Conservation (phyloP, 192 early-diverging fungal species). For the Podila epigama region DNA sequence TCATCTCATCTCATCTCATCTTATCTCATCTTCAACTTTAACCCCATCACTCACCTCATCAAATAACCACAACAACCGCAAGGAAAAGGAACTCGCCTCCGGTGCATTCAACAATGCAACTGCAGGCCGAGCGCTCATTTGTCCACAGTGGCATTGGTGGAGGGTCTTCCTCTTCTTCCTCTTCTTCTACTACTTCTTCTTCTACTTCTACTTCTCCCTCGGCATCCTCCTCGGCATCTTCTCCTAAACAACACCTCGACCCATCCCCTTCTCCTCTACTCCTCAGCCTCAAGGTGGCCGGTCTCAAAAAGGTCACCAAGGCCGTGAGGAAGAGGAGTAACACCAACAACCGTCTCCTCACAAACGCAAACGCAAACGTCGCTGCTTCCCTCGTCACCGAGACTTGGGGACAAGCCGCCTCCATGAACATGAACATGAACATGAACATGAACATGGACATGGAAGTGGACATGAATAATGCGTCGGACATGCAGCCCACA, state of each 20-base stretch:
- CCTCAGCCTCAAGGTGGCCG: neutral
- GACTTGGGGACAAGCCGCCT: no score
- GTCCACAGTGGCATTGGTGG: conserved; percentile 43
- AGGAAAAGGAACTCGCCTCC: no score
- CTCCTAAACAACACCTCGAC: neutral
- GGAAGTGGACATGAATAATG: no score
- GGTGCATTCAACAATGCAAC: conserved; percentile 17
- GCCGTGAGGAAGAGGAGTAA: no score
- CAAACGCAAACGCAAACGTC: no score
- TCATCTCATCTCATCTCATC: no score
- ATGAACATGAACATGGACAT: no score
- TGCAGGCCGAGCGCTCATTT: conserved; percentile 42
- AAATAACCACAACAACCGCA: no score
- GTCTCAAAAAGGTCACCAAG: no score
- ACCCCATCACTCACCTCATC: neutral
- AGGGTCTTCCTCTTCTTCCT: conserved; percentile 32
- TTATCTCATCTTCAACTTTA: neutral
- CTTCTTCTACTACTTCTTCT: conserved; percentile 9
- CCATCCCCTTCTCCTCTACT: neutral
- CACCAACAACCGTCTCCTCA: no score
- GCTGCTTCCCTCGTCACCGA: neutral
- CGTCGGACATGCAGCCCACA: no score
- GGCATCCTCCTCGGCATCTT: conserved; percentile 9
- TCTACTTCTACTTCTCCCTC: conserved; percentile 11
- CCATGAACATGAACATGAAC: no score